A percentile compares a stretch with the other conserved stretches of the same genome.
Conservation (phyloP, 345 rosid species). For the Citrus inodora region DNA sequence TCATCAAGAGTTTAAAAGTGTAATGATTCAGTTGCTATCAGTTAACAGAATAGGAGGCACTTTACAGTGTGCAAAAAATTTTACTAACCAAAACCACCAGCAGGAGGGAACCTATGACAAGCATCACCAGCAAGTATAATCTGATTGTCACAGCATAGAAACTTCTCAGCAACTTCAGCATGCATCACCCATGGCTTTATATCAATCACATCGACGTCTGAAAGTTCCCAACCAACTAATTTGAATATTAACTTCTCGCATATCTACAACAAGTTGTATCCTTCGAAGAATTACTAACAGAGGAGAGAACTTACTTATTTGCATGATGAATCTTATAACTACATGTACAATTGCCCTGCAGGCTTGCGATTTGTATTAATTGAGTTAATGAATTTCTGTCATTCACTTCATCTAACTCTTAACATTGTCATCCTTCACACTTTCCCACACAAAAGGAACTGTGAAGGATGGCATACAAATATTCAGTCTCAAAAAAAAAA, state of each 20-base stretch:
- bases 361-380: background rate
- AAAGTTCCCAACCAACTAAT: constrained; percentile 83
- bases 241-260: constrained; percentile 73
- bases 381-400: background rate
- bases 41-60: no score
- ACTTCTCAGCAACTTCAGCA: constrained; percentile 95
- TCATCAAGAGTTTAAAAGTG: background rate
- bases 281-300: constrained; percentile 27
- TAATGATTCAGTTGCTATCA: background rate
- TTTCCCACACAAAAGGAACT: background rate
- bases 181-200: constrained; percentile 98
- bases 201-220: constrained; percentile 69
- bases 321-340: constrained; percentile 1
- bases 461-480: background rate
- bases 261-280: constrained; percentile 57
- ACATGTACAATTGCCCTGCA: background rate
- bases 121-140: constrained; percentile 92
- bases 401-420: background rate
- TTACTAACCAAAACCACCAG: constrained; percentile 95
- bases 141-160: constrained; percentile 49
- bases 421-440: background rate
- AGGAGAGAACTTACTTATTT: background rate
- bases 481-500: background rate
- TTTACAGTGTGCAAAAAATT: background rate
- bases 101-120: constrained; percentile 93